Evolutionary conservation across 257 asterid genomes (phyloP), one percentile per base, ranked within the genome.

Genomic region (Asclepias syriaca): DNA sequence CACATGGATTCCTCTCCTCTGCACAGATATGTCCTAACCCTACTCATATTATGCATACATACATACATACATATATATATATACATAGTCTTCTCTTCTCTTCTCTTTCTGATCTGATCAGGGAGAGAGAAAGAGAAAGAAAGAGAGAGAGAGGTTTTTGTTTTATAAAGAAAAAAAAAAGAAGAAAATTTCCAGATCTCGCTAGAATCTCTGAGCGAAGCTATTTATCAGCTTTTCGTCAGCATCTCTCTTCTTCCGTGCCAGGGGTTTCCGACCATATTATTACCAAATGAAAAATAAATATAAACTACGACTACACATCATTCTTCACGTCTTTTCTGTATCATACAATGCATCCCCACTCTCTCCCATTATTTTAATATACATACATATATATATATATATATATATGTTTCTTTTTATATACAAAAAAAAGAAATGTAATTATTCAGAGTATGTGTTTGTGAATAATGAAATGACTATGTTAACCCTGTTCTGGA

Each of bases 1-100:
- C 83, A 80, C 84, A 80, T 76, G 78, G 84, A 80, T 80, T 76
- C 80, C 81, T 72, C 75, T 76, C 80, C 81, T 72, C 75, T 76
- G 84, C 78, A 73, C 13, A 59, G 24, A 59, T 34, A 34, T 65
- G 71, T 64, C 70, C 54, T n/a, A 16, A 27, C 22, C 63, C 16
- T 8, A 24, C 24, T 37, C 51, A 4, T 2, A 16, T 29, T 34
- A 34, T 34, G 2, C 5, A 34, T 34, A 34, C 5, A 34, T 34
- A 34, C 2, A 34, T 34, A 40, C 3, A 34, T 34, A 34, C 0
- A 34, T 34, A 34, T 3, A 3, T 34, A 2, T 34, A 34, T 34
- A 34, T 34, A 34, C 3, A 34, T 34, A 40, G 11, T 40, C 48
- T 10, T 34, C 54, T 61, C 75, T 10, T 34, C 54, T 61, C 75